phyloP scores from a whole-genome alignment of 140 eudicot species.

The Senecio squalidus region DNA sequence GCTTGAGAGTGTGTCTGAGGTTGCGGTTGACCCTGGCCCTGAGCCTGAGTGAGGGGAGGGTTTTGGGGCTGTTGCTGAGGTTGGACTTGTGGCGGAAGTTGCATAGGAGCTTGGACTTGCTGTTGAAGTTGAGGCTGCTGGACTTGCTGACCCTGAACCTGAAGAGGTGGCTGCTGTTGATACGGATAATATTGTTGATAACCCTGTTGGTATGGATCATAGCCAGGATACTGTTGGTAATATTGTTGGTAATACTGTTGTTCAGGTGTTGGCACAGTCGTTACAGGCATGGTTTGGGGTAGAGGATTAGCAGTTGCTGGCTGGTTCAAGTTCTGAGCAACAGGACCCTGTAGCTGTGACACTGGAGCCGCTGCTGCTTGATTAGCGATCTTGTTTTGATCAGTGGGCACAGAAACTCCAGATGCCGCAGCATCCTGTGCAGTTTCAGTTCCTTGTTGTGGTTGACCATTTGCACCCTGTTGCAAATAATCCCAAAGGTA shows the following conservation, averaged over 20 bases:
- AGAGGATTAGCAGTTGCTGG: constrained; percentile 40
- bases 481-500: background rate
- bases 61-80: constrained; percentile 30
- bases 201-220: constrained; percentile 80
- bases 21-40: constrained; percentile 31
- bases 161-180: constrained; percentile 45
- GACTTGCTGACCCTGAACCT: constrained; percentile 26
- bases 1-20: constrained; percentile 31
- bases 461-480: constrained; percentile 69
- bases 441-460: constrained; percentile 39
- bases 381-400: constrained; percentile 32
- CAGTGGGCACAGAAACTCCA: constrained; percentile 28
- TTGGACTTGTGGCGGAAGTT: constrained; percentile 39
- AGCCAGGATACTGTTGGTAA: constrained; percentile 78
- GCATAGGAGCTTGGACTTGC: constrained; percentile 35
- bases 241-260: constrained; percentile 52
- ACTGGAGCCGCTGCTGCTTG: constrained; percentile 34
- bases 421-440: constrained; percentile 42
- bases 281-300: constrained; percentile 40
- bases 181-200: constrained; percentile 69
- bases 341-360: constrained; percentile 46
- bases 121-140: constrained; percentile 32
- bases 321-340: constrained; percentile 47
- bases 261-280: constrained; percentile 52
- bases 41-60: constrained; percentile 1